Percentiles rank a stretch among this genome's conserved stretches.
These are phyloP conservation scores for Orbilia blumenaviensis DNA, from an alignment of 2,329 filamentous ascomycete species.

Conservation along the genomic window DNA sequence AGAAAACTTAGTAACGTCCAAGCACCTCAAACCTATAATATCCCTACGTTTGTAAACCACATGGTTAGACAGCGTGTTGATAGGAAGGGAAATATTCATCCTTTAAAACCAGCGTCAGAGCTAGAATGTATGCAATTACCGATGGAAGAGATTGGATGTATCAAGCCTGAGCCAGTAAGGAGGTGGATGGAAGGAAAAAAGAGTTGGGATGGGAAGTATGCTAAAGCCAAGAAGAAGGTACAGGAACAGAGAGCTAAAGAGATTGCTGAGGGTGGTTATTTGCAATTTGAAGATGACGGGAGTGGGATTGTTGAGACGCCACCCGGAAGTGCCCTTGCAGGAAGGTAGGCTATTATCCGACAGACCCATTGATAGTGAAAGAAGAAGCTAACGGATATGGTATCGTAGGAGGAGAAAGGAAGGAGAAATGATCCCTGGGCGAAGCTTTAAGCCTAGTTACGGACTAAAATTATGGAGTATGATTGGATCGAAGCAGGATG, in stretches of 20 bases:
- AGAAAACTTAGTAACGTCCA: constrained; percentile 10
- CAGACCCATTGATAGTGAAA: not conserved
- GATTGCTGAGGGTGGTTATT: constrained; percentile 68
- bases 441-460: constrained; percentile 66
- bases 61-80: constrained; percentile 94
- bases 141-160: constrained; percentile 74
- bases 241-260: constrained; percentile 79
- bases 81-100: constrained; percentile 76
- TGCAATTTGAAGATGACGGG: constrained; percentile 47
- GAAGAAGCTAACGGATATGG: constrained; percentile 63
- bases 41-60: constrained; percentile 72
- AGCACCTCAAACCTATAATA: not conserved
- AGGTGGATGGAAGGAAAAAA: constrained; percentile 83
- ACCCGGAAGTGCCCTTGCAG: constrained; percentile 83
- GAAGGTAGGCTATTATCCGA: constrained; percentile 63
- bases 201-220: constrained; percentile 77
- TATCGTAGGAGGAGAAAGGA: constrained; percentile 28
- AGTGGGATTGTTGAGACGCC: constrained; percentile 72
- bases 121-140: constrained; percentile 74
- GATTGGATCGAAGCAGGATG: constrained; percentile 90
- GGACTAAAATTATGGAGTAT: constrained; percentile 83
- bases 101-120: constrained; percentile 71
- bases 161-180: constrained; percentile 79
- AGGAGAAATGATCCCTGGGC: constrained; percentile 25
- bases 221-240: constrained; percentile 72